A percentile compares a stretch with the other conserved stretches of the same genome.
phyloP scores from a whole-genome alignment of 768 basidiomycete genomes.

The Paxillus rubicundulus region DNA sequence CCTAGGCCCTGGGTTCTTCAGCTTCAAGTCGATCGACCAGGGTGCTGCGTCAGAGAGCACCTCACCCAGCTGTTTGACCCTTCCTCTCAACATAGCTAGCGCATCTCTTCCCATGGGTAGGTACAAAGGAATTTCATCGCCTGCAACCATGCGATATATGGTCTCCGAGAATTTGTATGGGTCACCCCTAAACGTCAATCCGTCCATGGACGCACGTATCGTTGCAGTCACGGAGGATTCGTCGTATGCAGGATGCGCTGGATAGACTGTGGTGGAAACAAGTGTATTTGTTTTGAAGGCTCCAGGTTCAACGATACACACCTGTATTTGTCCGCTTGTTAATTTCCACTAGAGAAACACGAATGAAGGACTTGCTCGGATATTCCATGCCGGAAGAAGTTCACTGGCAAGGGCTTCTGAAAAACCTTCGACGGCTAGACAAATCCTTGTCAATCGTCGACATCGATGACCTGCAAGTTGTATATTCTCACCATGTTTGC shows the following conservation, averaged over 20 bases:
- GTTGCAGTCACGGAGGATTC: background rate
- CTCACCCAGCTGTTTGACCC: background rate
- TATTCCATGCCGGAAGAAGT: constrained; percentile 42
- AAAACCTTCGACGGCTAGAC: constrained; percentile 34
- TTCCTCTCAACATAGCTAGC: background rate
- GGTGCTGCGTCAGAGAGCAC: constrained; percentile 3
- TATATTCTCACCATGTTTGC: constrained; percentile 19
- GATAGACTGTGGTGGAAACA: background rate
- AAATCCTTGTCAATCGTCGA: background rate
- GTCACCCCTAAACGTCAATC: constrained; percentile 8
- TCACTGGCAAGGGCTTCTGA: constrained; percentile 35
- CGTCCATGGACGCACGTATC: background rate
- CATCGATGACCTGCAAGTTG: too few species aligned
- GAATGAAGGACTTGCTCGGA: constrained; percentile 13
- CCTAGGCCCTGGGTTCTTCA: background rate
- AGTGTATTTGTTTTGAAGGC: constrained; percentile 9
- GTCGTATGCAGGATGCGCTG: constrained; percentile 11
- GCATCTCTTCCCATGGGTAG: constrained; percentile 14
- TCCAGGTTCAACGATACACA: constrained; percentile 19
- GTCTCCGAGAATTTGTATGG: constrained; percentile 8
- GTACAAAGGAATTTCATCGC: constrained; percentile 10
- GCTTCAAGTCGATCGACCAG: constrained; percentile 11
- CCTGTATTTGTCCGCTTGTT: constrained; percentile 2
- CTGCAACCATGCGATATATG: constrained; percentile 4
- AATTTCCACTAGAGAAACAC: background rate